Percentiles rank a stretch among this genome's conserved stretches.
These are phyloP conservation scores for Fusarium algeriense DNA, from an alignment of 2,329 filamentous ascomycete species.

Conservation along the genomic window DNA sequence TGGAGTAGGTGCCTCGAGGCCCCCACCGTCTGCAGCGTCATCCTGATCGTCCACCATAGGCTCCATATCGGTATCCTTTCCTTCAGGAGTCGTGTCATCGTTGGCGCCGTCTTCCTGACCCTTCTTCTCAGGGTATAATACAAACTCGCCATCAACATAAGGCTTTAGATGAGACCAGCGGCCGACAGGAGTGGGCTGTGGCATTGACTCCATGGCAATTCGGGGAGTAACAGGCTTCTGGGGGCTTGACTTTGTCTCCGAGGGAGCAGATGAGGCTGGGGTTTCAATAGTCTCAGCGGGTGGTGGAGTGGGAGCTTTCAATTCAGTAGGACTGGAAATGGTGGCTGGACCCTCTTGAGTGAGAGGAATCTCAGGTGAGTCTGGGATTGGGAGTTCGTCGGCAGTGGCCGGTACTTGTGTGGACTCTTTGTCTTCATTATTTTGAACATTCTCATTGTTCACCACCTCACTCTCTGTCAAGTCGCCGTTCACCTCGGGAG, in stretches of 20 bases:
- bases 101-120: conserved; percentile 49
- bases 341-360: conserved; percentile 28
- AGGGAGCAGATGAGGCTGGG: conserved; percentile 34
- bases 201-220: conserved; percentile 34
- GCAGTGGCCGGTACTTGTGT: neutral
- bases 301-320: conserved; percentile 36
- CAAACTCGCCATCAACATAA: conserved; percentile 56
- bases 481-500: conserved; percentile 15
- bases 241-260: conserved; percentile 41
- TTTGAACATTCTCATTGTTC: conserved; percentile 15
- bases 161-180: conserved; percentile 57
- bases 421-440: conserved; percentile 16
- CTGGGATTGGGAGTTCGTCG: conserved; percentile 12
- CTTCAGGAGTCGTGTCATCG: conserved; percentile 51
- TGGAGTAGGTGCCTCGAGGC: conserved; percentile 52
- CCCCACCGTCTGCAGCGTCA: conserved; percentile 48
- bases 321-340: conserved; percentile 34
- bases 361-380: conserved; percentile 24
- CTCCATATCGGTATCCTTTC: conserved; percentile 51
- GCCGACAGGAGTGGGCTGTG: conserved; percentile 49
- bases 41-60: conserved; percentile 52
- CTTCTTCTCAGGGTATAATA: conserved; percentile 56
- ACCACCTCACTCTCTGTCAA: conserved; percentile 7
- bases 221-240: conserved; percentile 30
- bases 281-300: conserved; percentile 33